Percentiles rank a stretch among this genome's conserved stretches.
Evolutionary conservation across 176 grass and related monocot genomes (phyloP).

Genomic region (Puccinellia tenuiflora): DNA sequence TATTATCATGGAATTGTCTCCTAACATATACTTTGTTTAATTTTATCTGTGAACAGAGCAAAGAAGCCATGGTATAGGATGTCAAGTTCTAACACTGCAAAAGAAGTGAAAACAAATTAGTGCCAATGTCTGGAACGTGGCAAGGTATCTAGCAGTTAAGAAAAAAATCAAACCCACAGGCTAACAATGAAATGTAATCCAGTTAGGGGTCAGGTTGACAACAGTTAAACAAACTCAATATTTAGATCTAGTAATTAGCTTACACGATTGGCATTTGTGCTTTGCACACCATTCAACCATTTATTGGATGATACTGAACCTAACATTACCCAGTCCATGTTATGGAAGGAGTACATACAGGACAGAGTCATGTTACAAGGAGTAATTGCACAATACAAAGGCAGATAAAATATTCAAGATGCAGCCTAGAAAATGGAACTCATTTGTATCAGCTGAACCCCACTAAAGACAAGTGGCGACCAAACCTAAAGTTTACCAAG

Average conservation of each 20-base stretch:
- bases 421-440: not conserved
- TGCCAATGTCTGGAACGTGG: not conserved
- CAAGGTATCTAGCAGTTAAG: not conserved
- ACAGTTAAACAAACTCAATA: not conserved
- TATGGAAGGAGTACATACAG: not conserved
- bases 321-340: not conserved
- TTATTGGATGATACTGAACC: not conserved
- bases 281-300: not conserved
- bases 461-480: not conserved
- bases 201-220: not conserved
- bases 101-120: constrained; percentile 6
- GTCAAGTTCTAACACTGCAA: not conserved
- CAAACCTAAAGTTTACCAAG: not conserved
- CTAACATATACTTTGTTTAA: constrained; percentile 23
- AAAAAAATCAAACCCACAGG: not conserved
- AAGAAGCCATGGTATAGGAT: constrained; percentile 44
- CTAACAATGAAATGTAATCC: not conserved
- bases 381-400: not conserved
- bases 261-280: not conserved
- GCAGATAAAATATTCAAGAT: not conserved
- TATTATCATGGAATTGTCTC: constrained; percentile 20
- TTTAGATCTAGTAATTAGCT: not conserved
- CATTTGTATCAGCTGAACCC: not conserved
- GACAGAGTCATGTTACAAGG: not conserved
- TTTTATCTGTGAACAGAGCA: constrained; percentile 35